phyloP scores from a whole-genome alignment of 768 basidiomycete genomes.

The Fistulinella prunicolor region DNA sequence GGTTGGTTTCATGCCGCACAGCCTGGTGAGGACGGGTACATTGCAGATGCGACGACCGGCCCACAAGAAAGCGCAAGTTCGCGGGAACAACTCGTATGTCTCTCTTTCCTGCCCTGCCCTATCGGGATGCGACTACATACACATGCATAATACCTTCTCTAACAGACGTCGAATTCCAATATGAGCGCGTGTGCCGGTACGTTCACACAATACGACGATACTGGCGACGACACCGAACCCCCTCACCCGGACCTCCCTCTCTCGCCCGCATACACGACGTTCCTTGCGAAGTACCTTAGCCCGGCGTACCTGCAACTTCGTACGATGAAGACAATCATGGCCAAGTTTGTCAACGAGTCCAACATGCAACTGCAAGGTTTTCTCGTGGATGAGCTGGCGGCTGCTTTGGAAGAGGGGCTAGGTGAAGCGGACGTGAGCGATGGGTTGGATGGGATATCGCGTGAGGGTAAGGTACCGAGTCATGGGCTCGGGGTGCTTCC shows the following conservation, averaged over 20 bases:
- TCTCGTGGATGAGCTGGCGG: slow-evolving; percentile 66
- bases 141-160: slow-evolving; percentile 9
- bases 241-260: slow-evolving; percentile 52
- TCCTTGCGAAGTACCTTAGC: slow-evolving; percentile 84
- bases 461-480: slow-evolving; percentile 53
- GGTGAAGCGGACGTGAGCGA: slow-evolving; percentile 63
- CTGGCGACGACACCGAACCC: slow-evolving; percentile 35
- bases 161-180: slow-evolving; percentile 62
- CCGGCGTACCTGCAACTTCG: slow-evolving; percentile 84
- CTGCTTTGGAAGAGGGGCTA: slow-evolving; percentile 61
- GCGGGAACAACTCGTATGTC: slow-evolving; percentile 86
- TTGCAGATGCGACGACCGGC: slow-evolving; percentile 42
- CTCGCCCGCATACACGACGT: slow-evolving; percentile 56
- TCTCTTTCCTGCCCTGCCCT: slow-evolving; percentile 5
- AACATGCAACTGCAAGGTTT: slow-evolving; percentile 88
- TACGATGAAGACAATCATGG: slow-evolving; percentile 75
- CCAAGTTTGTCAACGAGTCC: slow-evolving; percentile 82
- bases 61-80: slow-evolving; percentile 81
- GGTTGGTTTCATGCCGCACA: slow-evolving; percentile 97
- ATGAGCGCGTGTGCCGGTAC: slow-evolving; percentile 19
- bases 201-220: slow-evolving; percentile 54
- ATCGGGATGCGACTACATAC: slow-evolving; percentile 4
- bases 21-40: slow-evolving; percentile 86
- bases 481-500: slow-evolving; percentile 61
- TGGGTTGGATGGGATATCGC: slow-evolving; percentile 51